These are phyloP conservation scores for Dillenia turbinata DNA, from an alignment of 164 flowering plant genomes.

Conservation along the genomic window DNA sequence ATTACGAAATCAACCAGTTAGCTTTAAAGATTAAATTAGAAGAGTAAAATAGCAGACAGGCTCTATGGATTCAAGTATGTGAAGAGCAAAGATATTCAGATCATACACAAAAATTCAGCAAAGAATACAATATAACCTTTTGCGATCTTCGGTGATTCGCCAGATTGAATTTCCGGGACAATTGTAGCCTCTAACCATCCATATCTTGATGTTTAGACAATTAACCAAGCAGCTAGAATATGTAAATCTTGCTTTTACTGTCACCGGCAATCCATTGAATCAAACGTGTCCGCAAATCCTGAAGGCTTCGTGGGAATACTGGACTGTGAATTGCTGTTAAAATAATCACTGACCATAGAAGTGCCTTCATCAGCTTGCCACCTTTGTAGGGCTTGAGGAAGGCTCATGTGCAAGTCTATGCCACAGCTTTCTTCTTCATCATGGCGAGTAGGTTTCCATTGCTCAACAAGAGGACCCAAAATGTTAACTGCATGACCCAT, in stretches of 20 bases:
- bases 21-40: constrained; percentile 6
- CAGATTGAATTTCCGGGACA: background rate
- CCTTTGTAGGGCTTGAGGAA: constrained; percentile 52
- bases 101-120: background rate
- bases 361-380: constrained; percentile 59
- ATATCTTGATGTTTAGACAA: too few relatives aligned
- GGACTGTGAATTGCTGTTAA: constrained; percentile 32
- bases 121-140: background rate
- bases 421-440: constrained; percentile 19
- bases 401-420: constrained; percentile 44
- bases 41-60: background rate
- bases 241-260: background rate
- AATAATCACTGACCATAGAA: constrained; percentile 23
- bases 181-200: background rate
- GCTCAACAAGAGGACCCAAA: constrained; percentile 24
- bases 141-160: background rate
- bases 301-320: constrained; percentile 45
- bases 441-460: constrained; percentile 23
- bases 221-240: too few relatives aligned
- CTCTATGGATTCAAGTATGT: background rate
- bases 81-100: background rate
- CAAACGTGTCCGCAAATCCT: constrained; percentile 34
- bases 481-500: constrained; percentile 36
- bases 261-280: constrained; percentile 33
- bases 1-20: background rate